These are phyloP conservation scores for Cyamopsis tetragonoloba DNA, from an alignment of 306 rosid species.

Conservation along the genomic window DNA sequence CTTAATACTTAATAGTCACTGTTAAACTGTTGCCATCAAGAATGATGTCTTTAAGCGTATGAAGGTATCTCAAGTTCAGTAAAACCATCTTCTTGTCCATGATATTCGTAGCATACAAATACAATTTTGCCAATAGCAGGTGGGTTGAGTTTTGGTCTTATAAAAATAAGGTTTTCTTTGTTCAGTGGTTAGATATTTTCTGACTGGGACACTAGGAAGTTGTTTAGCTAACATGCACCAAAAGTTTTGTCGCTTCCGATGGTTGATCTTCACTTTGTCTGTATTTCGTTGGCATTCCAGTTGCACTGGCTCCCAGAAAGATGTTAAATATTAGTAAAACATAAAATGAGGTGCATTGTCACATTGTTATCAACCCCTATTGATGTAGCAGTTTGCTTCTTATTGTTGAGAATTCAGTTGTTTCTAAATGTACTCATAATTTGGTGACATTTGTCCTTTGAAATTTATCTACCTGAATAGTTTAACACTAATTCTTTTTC, in stretches of 20 bases:
- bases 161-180: neutral
- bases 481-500: no score
- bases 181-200: neutral
- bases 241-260: neutral
- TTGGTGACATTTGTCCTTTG: no score
- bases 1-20: no score
- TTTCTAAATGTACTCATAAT: no score
- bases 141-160: neutral
- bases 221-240: neutral
- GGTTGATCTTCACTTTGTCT: neutral
- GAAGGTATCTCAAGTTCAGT: neutral
- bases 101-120: neutral
- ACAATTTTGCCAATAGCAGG: neutral
- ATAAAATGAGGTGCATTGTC: neutral
- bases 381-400: no score
- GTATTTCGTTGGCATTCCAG: neutral
- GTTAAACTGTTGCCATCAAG: no score
- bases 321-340: neutral
- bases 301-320: constrained; percentile 4
- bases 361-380: neutral
- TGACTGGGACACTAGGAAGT: constrained; percentile 2
- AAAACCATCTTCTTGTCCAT: neutral
- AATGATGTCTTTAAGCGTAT: neutral
- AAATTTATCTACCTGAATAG: no score
- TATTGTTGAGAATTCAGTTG: no score